Base-by-base conservation (phyloP, 225 moss, liverwort and hornwort species). In the Bryoerythrophyllum caledonicum region DNA sequence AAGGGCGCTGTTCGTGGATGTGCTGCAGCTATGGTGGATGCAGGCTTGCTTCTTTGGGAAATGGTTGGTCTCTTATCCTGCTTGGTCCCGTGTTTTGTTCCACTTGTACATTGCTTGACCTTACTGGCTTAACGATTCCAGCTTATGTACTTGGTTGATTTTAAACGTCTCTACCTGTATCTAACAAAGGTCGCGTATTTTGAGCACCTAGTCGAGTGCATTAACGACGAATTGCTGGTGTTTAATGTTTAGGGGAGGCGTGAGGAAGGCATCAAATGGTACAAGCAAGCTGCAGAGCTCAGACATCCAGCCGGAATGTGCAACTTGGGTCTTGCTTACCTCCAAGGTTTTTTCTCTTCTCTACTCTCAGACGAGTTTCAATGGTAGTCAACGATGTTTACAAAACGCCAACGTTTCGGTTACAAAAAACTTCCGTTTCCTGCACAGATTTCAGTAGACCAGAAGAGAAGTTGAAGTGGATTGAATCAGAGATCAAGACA, bases 21-120 rank as follows among this genome's bases (percentile, higher is more conserved):
- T 83, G 86, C 91, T 64, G 88, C 91, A 54, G 86, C 91, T 51
- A 94, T 91, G 91, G 93, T 91, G 52, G 91, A 94, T 82, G 85
- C 91, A 48, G 90, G 93, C 60, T 85, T 94, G 53, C 81, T 94
- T 14, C 86, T 91, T 46, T 91, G 91, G 91, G 91, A 91, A 72
- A 75, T 85, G 88, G 92, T 92, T 60, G 38, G 75, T 76, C 83
- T 25, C 48, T 63, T 72, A 61, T 61, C 65, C 27, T 67, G 20
- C 63, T 67, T 65, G 30, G 56, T 84, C 65, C 74, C 54, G 16
- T 72, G 48, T 34, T 64, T 30, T 48, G 35, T 26, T 74, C 10
- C 44, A 19, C 28, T 49, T 21, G 51, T 43, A 4, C 17, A 34
- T 15, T 82, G 63, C 24, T 56, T 28, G 10, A 25, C 26, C 57